Evolutionary conservation across 2,329 filamentous ascomycete genomes (phyloP).

Genomic region (Zasmidium citrigriseum): DNA sequence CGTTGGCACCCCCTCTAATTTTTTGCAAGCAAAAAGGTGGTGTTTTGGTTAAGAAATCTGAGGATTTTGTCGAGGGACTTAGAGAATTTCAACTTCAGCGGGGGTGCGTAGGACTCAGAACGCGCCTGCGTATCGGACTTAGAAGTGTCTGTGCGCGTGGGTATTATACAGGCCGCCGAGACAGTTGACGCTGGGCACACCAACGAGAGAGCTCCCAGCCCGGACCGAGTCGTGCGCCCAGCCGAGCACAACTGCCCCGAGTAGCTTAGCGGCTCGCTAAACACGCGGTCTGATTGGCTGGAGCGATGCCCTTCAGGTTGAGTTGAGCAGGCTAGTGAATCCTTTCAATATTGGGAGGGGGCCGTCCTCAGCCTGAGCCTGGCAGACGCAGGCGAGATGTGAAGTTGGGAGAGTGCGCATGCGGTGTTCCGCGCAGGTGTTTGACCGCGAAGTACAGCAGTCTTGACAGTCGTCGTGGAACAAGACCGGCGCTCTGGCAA

Average conservation of each 20-base stretch:
- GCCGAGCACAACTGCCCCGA: constrained; percentile 9
- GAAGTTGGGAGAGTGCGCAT: constrained; percentile 2
- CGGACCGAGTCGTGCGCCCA: constrained; percentile 25
- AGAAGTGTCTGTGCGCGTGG: no score
- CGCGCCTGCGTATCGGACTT: no score
- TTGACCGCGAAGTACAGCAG: constrained; percentile 17
- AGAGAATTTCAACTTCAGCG: no score
- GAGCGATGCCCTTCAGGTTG: constrained; percentile 5
- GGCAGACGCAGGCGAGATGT: constrained; percentile 1
- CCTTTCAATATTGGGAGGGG: constrained; percentile 19
- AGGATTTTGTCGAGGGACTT: no score
- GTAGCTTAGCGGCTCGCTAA: constrained; percentile 17
- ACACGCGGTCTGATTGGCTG: constrained; percentile 15
- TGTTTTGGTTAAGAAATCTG: no score
- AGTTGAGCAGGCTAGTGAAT: constrained; percentile 19
- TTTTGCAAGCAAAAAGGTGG: no score
- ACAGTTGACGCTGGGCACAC: neutral
- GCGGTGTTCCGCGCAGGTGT: constrained; percentile 10
- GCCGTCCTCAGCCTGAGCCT: constrained; percentile 6
- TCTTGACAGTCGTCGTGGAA: constrained; percentile 23
- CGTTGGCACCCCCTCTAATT: no score
- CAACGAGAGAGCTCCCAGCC: constrained; percentile 10
- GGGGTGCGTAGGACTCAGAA: no score
- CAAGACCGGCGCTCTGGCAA: constrained; percentile 15
- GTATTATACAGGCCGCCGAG: no score